Evolutionary conservation across 202 grass and related monocot species (phyloP).

Genomic region (Carex sylvatica): DNA sequence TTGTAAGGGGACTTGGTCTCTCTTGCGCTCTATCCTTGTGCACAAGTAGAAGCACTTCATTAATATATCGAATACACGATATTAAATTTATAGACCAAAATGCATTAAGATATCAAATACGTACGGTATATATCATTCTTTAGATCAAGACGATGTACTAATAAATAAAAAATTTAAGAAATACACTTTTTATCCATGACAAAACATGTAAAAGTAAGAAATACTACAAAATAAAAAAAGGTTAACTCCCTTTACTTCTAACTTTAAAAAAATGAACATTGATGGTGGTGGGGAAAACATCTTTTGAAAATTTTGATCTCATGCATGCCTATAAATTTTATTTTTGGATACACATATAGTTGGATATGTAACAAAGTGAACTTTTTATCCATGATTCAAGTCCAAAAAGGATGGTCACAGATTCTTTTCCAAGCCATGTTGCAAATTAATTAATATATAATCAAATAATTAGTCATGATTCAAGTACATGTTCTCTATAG

Average conservation of each 20-base stretch:
- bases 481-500: constrained; percentile 12
- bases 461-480: constrained; percentile 4
- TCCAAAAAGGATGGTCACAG: not conserved
- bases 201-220: not conserved
- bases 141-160: too few relatives aligned
- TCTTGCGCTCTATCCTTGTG: too few relatives aligned
- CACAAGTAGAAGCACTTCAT: not conserved
- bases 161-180: too few relatives aligned
- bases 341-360: not conserved
- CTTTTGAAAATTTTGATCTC: not conserved
- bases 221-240: not conserved
- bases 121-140: too few relatives aligned
- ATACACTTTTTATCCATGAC: not conserved
- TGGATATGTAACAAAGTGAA: constrained; percentile 12
- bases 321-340: not conserved
- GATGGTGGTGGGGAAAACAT: not conserved
- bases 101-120: too few relatives aligned
- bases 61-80: not conserved
- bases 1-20: too few relatives aligned
- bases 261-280: not conserved
- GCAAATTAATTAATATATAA: constrained; percentile 9
- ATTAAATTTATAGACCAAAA: not conserved
- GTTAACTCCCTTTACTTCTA: not conserved
- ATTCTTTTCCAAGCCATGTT: constrained; percentile 5
- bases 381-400: constrained; percentile 13